These are phyloP conservation scores for Trametes coccinea DNA, from an alignment of 768 basidiomycete species.

Conservation along the genomic window DNA sequence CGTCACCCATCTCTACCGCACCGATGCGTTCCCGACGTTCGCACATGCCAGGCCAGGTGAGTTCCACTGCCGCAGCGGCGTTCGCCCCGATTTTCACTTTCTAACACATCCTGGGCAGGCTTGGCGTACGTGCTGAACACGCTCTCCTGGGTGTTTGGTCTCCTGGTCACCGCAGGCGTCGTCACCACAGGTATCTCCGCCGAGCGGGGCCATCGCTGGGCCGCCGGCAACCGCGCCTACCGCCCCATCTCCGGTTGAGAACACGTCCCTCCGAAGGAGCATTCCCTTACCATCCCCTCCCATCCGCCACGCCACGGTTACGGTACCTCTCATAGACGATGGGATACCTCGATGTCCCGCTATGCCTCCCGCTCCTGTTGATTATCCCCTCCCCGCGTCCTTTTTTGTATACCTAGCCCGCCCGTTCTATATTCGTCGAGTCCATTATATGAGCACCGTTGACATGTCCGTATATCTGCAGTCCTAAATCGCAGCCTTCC, in stretches of 20 bases:
- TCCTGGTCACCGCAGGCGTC: constrained; percentile 54
- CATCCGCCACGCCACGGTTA: too few species aligned
- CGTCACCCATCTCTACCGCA: constrained; percentile 60
- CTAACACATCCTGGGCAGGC: constrained; percentile 42
- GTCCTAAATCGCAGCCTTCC: background rate
- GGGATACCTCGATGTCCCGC: background rate
- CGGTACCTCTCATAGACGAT: background rate
- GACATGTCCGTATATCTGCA: background rate
- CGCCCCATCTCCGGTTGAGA: constrained; percentile 33
- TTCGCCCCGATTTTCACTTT: too few species aligned
- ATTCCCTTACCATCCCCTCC: background rate
- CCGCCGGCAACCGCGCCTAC: constrained; percentile 75
- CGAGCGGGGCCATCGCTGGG: constrained; percentile 66
- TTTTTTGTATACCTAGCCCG: constrained; percentile 8
- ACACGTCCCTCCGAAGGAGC: background rate
- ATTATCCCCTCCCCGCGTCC: background rate
- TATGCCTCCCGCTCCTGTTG: background rate
- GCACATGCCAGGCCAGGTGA: constrained; percentile 61
- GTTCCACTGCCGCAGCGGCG: constrained; percentile 5
- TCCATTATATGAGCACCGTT: background rate
- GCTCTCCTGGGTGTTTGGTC: constrained; percentile 59
- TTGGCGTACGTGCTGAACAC: constrained; percentile 58
- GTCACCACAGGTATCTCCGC: constrained; percentile 64
- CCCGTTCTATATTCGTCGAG: background rate
- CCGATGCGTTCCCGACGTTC: constrained; percentile 48